phyloP scores from a whole-genome alignment of 441 rosid species.

The Macaranga tanarius region DNA sequence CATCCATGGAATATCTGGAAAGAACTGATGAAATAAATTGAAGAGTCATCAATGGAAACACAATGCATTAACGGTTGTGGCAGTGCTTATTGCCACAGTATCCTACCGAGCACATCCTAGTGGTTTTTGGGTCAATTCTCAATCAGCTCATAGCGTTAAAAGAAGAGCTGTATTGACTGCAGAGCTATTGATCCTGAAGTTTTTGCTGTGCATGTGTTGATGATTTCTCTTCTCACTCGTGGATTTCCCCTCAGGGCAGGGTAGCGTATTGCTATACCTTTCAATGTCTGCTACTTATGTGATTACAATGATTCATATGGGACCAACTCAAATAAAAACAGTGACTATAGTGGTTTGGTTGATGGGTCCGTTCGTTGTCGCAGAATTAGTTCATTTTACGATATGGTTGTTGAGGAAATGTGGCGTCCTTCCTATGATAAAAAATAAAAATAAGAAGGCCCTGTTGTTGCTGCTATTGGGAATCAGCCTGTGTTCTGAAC shows the following conservation, averaged over 20 bases:
- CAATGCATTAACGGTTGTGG: slow-evolving; percentile 20
- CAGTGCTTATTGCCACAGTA: slow-evolving; percentile 38
- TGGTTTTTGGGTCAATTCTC: slow-evolving; percentile 29
- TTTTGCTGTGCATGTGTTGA: not conserved
- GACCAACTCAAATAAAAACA: not conserved
- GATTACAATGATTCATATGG: slow-evolving; percentile 14
- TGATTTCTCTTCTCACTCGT: slow-evolving; percentile 26
- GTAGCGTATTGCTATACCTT: slow-evolving; percentile 16
- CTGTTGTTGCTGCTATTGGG: no score
- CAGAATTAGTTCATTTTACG: slow-evolving; percentile 6
- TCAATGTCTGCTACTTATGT: slow-evolving; percentile 23
- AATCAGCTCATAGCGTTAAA: not conserved
- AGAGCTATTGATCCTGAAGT: slow-evolving; percentile 7
- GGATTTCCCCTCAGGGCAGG: slow-evolving; percentile 25
- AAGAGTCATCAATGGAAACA: slow-evolving; percentile 19
- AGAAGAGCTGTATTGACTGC: slow-evolving; percentile 9
- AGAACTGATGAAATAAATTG: not conserved
- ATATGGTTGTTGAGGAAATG: slow-evolving; percentile 16
- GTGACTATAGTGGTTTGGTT: not conserved
- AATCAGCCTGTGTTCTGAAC: no score
- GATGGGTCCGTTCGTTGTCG: slow-evolving; percentile 10
- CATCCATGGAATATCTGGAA: not conserved
- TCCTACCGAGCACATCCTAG: slow-evolving; percentile 51
- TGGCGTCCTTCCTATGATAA: slow-evolving; percentile 10
- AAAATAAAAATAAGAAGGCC: no score